These are phyloP conservation scores for Trichoderma semiorbis DNA, from an alignment of 2,329 filamentous ascomycete genomes.

Conservation along the genomic window DNA sequence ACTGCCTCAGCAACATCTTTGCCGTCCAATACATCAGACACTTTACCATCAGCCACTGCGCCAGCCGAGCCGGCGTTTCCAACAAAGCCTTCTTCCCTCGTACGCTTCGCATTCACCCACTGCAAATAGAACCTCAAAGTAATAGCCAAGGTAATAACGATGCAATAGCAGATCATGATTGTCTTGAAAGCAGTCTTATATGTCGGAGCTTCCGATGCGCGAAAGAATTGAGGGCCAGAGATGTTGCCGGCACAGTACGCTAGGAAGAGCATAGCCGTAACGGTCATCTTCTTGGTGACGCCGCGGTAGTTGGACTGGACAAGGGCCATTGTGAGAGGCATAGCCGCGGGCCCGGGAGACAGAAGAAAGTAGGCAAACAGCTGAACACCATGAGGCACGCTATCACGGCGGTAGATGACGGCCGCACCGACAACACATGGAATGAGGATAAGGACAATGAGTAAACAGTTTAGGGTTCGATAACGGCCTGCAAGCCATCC, in stretches of 20 bases:
- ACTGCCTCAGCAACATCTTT: slow-evolving; percentile 31
- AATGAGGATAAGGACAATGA: slow-evolving; percentile 48
- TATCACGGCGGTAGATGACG: slow-evolving; percentile 47
- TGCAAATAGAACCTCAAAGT: slow-evolving; percentile 47
- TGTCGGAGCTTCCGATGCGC: slow-evolving; percentile 44
- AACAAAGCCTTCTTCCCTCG: slow-evolving; percentile 41
- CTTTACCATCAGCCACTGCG: slow-evolving; percentile 37
- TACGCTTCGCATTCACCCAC: slow-evolving; percentile 42
- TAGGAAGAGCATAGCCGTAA: slow-evolving; percentile 53
- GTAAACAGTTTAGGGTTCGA: slow-evolving; percentile 48
- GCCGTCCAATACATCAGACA: slow-evolving; percentile 28
- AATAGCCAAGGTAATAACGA: slow-evolving; percentile 45
- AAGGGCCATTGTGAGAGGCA: slow-evolving; percentile 54
- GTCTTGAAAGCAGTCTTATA: slow-evolving; percentile 53
- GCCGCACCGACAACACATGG: slow-evolving; percentile 52
- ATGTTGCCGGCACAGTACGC: slow-evolving; percentile 57
- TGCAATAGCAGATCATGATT: slow-evolving; percentile 55
- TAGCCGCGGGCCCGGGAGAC: slow-evolving; percentile 49
- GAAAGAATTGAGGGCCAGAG: slow-evolving; percentile 54
- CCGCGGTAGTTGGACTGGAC: slow-evolving; percentile 55
- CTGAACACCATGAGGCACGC: slow-evolving; percentile 41
- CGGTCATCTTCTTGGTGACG: slow-evolving; percentile 59
- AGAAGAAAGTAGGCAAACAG: slow-evolving; percentile 58
- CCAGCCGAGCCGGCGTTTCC: slow-evolving; percentile 43
- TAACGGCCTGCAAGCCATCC: slow-evolving; percentile 51